Conservation (phyloP, 2,329 filamentous ascomycete species). For the Paecilomyces dactylethromorphus region DNA sequence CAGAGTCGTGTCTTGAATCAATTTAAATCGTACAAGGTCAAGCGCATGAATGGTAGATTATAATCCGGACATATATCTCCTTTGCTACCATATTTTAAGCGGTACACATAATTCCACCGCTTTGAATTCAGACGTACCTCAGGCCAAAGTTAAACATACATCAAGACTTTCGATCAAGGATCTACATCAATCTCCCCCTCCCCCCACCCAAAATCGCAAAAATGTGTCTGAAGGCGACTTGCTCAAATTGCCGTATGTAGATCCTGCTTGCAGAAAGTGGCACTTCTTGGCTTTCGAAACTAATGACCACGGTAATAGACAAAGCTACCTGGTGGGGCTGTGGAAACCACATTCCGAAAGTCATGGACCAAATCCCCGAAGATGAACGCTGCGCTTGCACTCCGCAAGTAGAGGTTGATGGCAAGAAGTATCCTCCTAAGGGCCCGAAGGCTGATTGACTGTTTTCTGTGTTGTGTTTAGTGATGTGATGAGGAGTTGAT, state of each 20-base stretch:
- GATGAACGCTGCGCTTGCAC: constrained; percentile 60
- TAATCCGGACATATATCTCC: not conserved
- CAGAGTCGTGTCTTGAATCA: not conserved
- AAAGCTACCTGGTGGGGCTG: constrained; percentile 62
- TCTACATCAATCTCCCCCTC: not conserved
- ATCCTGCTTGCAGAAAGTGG: not conserved
- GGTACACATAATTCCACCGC: not conserved
- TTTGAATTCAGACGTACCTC: too few species aligned
- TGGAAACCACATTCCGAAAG: constrained; percentile 53
- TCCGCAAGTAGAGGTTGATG: constrained; percentile 56
- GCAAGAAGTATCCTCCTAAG: constrained; percentile 60
- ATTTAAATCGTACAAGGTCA: not conserved
- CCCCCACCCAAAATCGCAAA: too few species aligned
- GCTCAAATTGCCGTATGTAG: not conserved
- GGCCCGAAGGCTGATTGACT: constrained; percentile 41
- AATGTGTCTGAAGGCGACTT: not conserved
- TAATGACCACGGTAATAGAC: constrained; percentile 33
- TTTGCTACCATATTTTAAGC: not conserved
- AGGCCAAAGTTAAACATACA: not conserved
- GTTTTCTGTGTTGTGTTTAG: constrained; percentile 12
- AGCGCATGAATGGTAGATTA: not conserved
- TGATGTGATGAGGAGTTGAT: constrained; percentile 9
- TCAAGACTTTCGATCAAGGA: not conserved
- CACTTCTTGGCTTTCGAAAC: constrained; percentile 3
- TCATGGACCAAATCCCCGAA: constrained; percentile 55